A percentile compares a stretch with the other conserved stretches of the same genome.
Evolutionary conservation across 192 early-diverging fungal genomes (phyloP).

Genomic region (Gamsiella multidivaricata): DNA sequence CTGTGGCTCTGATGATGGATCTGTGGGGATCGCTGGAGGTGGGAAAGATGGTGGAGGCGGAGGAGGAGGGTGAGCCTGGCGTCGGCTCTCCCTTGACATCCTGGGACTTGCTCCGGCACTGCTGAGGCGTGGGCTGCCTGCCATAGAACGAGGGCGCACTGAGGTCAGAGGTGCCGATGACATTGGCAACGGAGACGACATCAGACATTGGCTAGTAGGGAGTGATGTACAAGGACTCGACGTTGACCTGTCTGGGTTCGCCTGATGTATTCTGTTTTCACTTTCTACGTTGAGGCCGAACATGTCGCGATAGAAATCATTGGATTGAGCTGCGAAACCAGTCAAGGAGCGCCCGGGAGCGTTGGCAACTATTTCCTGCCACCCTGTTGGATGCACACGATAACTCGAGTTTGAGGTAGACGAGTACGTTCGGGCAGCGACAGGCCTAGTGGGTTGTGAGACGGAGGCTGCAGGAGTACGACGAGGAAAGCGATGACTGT

Average conservation of each 20-base stretch:
- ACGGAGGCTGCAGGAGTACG: too few species aligned
- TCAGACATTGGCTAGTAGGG: not conserved
- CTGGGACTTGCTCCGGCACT: conserved; percentile 10
- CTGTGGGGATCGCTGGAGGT: conserved; percentile 37
- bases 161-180: not conserved
- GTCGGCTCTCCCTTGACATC: conserved; percentile 14
- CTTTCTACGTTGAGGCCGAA: not conserved
- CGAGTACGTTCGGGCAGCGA: too few species aligned
- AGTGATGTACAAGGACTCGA: not conserved
- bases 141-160: conserved; percentile 14
- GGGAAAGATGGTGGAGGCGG: conserved; percentile 37
- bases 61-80: conserved; percentile 19
- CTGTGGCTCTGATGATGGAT: not conserved
- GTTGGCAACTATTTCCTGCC: not conserved
- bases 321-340: not conserved
- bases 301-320: conserved; percentile 27
- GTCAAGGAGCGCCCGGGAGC: not conserved
- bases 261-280: not conserved
- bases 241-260: not conserved
- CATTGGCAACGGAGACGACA: not conserved
- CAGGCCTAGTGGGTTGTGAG: too few species aligned
- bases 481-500: too few species aligned
- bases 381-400: not conserved
- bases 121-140: not conserved
- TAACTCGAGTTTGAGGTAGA: too few species aligned